A percentile compares a stretch with the other conserved stretches of the same genome.
phyloP scores from a whole-genome alignment of 179 eudicot species.

The Spinacia oleracea region DNA sequence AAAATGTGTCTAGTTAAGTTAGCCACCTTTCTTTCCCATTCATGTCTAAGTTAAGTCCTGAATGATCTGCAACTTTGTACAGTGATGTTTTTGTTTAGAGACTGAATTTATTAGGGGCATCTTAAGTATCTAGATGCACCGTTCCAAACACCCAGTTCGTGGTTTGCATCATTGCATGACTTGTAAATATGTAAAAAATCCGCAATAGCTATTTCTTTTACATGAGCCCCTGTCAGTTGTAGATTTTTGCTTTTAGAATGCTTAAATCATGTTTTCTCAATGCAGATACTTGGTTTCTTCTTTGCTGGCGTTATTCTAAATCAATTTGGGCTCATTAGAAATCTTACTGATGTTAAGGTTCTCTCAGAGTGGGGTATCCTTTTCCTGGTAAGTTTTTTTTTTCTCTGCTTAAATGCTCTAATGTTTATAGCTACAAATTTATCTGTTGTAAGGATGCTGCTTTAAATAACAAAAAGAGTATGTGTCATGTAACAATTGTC shows the following conservation, averaged over 20 bases:
- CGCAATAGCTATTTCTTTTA: not conserved
- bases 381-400: conserved; percentile 63
- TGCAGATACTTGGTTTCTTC: conserved; percentile 98
- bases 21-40: not conserved
- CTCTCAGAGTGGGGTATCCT: conserved; percentile 99
- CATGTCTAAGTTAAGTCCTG: not conserved
- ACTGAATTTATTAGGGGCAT: not conserved
- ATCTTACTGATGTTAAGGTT: conserved; percentile 90
- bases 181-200: not conserved
- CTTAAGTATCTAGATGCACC: not conserved
- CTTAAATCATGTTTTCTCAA: conserved; percentile 10
- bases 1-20: not conserved
- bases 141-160: not conserved
- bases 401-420: conserved; percentile 17
- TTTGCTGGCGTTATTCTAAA: conserved; percentile 92
- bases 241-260: conserved; percentile 1
- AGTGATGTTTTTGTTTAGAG: not conserved
- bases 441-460: not conserved
- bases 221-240: not conserved
- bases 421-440: not conserved
- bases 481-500: not conserved
- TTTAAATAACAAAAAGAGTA: not conserved
- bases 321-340: conserved; percentile 92
- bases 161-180: conserved; percentile 7
- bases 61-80: not conserved